Evolutionary conservation across 164 flowering plant species (phyloP), one percentile per base, ranked within the genome.

Genomic region (Berberis thunbergii): DNA sequence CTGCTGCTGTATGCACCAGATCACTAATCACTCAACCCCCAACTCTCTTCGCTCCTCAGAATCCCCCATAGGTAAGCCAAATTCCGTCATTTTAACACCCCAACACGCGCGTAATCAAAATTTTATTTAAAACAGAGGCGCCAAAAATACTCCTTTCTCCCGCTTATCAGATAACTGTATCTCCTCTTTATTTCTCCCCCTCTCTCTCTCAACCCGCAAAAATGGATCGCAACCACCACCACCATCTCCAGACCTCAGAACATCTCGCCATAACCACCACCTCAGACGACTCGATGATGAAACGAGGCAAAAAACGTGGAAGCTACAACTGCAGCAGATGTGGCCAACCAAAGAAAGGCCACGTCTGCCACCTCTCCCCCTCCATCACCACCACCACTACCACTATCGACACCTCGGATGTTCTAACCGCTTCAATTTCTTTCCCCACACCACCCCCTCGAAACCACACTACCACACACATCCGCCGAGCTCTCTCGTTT

Each of bases 261-360:
- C 26, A 26, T 26, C 79, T 38, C 13, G 4, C 41, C 59, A 56
- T 42, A 45, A 42, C 52, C 43, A 43, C 64, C 64, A 54, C 46
- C 59, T 2, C 46, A 46, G 40, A 45, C 67, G 6, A 26, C 59
- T 43, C 68, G 64, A 70, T 1, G 11, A 26, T 57, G 42, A 79
- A 73, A 65, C 76, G 75, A 9, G 82, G 79, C 60, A 89, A 85
- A 66, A 81, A 73, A 68, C 88, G 97, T n/a, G 99, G 99, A 1
- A 85, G 73, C 73, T 89, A 89, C 80, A 86, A 77, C 83, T 91
- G 97, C 60, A 88, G 97, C 70, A 81, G 97, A 0, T 89, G 99
- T 57, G 97, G 99, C 10, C 81, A 56, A 7, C 99, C 97, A 6
- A 91, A 95, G 73, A 86, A 83, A 62, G 97, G 99, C 69, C 99